phyloP scores from a whole-genome alignment of 495 filamentous ascomycete species.

The Filosporella fistucella region DNA sequence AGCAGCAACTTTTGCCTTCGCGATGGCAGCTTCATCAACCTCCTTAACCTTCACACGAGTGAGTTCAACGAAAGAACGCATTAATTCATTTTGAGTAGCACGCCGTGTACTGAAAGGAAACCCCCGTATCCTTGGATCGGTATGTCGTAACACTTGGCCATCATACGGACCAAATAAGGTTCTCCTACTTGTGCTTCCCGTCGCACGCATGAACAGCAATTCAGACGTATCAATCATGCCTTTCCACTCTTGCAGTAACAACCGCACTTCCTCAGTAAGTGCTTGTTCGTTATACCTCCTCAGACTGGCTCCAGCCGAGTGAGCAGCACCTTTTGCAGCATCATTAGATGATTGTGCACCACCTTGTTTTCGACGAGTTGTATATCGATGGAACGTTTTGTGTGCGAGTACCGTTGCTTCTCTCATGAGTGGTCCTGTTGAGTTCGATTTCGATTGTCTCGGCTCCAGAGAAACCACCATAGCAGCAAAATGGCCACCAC shows the following conservation, averaged over 20 bases:
- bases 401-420: constrained; percentile 85
- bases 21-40: constrained; percentile 57
- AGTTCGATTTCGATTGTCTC: constrained; percentile 62
- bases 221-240: constrained; percentile 76
- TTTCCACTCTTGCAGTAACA: constrained; percentile 76
- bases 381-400: constrained; percentile 97
- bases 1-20: constrained; percentile 38
- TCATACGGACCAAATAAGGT: constrained; percentile 91
- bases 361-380: constrained; percentile 92
- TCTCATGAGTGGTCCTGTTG: constrained; percentile 63
- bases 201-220: constrained; percentile 83
- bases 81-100: constrained; percentile 89
- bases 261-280: constrained; percentile 75
- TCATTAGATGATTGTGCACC: constrained; percentile 92
- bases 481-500: constrained; percentile 93
- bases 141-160: constrained; percentile 72
- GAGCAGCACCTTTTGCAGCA: constrained; percentile 81
- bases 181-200: constrained; percentile 75
- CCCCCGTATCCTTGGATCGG: constrained; percentile 78
- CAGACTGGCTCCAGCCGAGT: constrained; percentile 87
- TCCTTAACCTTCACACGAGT: constrained; percentile 81
- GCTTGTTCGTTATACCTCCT: constrained; percentile 93
- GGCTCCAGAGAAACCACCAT: constrained; percentile 91
- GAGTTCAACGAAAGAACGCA: constrained; percentile 88
- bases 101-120: constrained; percentile 96